Conservation (phyloP, 805 yeast genomes). For the Saturnispora besseyi region DNA sequence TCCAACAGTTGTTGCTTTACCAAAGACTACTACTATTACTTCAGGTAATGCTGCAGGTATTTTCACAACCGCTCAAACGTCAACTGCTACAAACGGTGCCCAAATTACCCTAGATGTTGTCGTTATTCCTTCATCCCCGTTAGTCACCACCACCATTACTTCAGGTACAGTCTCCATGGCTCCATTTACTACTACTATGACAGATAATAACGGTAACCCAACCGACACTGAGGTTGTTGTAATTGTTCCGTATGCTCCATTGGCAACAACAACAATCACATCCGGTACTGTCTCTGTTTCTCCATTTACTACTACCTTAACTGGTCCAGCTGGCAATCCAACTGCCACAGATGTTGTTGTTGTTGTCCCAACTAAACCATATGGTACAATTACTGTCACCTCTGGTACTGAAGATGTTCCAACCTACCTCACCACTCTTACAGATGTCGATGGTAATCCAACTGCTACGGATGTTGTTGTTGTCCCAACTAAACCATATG, state of each 20-base stretch:
- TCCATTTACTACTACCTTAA: background rate
- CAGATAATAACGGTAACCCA: background rate
- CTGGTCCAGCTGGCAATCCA: background rate
- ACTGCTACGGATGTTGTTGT: background rate
- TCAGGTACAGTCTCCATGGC: background rate
- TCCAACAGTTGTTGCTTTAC: background rate
- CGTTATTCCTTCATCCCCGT: background rate
- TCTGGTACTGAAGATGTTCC: background rate
- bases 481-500: background rate
- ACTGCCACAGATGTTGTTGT: background rate
- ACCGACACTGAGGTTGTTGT: background rate
- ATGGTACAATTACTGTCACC: background rate
- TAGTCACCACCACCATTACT: background rate
- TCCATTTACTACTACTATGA: background rate
- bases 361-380: background rate
- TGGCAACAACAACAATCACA: background rate
- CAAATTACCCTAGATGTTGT: background rate
- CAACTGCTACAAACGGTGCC: background rate
- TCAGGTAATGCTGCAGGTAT: background rate
- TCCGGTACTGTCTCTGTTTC: background rate
- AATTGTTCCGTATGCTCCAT: background rate
- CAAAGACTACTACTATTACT: background rate
- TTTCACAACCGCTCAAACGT: background rate
- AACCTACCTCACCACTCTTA: background rate
- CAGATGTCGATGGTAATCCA: background rate